Evolutionary conservation across 331 rosid species (phyloP), one percentile per base, ranked within the genome.

Genomic region (Quercus lobata): DNA sequence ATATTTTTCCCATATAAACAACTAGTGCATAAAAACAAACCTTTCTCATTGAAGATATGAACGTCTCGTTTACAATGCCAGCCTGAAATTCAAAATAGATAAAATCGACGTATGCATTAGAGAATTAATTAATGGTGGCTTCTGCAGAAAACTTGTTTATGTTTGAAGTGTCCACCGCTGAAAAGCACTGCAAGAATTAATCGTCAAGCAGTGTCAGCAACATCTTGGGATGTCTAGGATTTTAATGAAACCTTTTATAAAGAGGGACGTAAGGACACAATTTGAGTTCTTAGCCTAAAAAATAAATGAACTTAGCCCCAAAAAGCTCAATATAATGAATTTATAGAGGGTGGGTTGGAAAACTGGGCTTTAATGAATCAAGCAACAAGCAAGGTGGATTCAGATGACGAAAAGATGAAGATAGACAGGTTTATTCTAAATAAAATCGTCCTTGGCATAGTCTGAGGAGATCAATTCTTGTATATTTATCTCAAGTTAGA

Each of bases 11-110:
- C 30, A 66, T 10, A 30, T 25, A 57, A 22, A 76, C 19, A 53
- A 62, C 21, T 37, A 35, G 76, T 27, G 76, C 74, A 74, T 57
- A 12, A 60, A 77, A 81, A 73, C 97, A 70, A 80, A 94, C 98
- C 98, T 92, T 90, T 89, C 84, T 94, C 98, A 94, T 91, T 0
- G 92, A 90, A 61, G 94, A 87, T 87, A 94, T 76, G 79, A 94
- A 94, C 18, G 89, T 73, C 81, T 74, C 69, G 88, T 92, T 83
- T 62, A 92, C 83, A 29, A 29, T 3, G 30, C 95, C 94, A 57
- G 73, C 92, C 97, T 94, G 97, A 75, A 85, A 87, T 65, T n/a
- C 57, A 84, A 57, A 65, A 35, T 14, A 72, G 15, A 66, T 78
- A 74, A 61, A 78, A 78, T 65, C 7, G 30, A 65, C 66, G 69